Percentiles rank a stretch among this genome's conserved stretches.
These are phyloP conservation scores for Vitis hybrid DNA, from an alignment of 177 flowering plant genomes.

Conservation along the genomic window DNA sequence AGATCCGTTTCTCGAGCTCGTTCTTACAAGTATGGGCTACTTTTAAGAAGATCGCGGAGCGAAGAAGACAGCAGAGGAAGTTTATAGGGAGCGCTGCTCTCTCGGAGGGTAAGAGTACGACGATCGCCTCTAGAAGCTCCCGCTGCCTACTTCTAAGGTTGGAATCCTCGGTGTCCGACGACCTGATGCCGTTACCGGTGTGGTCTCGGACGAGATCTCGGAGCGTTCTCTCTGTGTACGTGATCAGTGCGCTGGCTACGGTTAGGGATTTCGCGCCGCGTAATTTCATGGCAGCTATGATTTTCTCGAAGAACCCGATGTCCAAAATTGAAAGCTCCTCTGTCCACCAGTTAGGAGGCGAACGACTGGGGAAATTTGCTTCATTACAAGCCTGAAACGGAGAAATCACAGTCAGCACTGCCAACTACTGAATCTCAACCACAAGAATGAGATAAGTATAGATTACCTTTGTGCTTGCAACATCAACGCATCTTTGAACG, in stretches of 20 bases:
- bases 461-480: constrained; percentile 55
- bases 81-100: constrained; percentile 62
- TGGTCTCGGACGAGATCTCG: constrained; percentile 71
- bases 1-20: constrained; percentile 77
- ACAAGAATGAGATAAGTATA: too few species aligned
- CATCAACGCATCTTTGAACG: constrained; percentile 69
- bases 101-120: constrained; percentile 62
- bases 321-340: constrained; percentile 68
- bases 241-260: constrained; percentile 57
- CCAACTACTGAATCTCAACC: too few species aligned
- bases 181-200: constrained; percentile 43
- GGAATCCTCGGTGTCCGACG: constrained; percentile 25
- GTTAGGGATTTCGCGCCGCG: constrained; percentile 63
- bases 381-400: constrained; percentile 62
- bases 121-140: constrained; percentile 60
- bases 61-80: constrained; percentile 81
- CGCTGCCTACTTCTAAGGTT: constrained; percentile 37
- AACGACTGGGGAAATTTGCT: constrained; percentile 74
- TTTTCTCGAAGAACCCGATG: constrained; percentile 42
- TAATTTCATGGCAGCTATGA: constrained; percentile 56
- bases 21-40: constrained; percentile 46
- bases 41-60: constrained; percentile 67
- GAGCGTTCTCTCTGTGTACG: constrained; percentile 68
- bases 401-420: too few species aligned
- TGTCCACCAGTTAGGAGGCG: constrained; percentile 92